Evolutionary conservation across 2,329 filamentous ascomycete species (phyloP).

Genomic region (Aspergillus flavus): DNA sequence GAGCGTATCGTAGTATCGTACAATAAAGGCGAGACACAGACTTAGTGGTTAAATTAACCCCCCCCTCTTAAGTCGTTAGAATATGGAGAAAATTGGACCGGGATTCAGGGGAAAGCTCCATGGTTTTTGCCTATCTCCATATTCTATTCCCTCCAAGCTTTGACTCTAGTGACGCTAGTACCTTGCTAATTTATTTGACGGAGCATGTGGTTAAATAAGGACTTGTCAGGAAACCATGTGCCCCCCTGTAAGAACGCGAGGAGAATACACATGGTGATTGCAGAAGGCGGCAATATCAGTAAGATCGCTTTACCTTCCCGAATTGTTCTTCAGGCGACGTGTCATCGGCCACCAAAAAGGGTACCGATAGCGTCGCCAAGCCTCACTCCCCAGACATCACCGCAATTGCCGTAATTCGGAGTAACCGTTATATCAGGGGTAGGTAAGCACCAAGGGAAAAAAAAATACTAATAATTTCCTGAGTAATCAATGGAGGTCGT

Average conservation of each 20-base stretch:
- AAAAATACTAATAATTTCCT: background rate
- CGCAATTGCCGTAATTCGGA: conserved; percentile 2
- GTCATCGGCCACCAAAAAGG: conserved; percentile 18
- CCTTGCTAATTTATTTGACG: conserved; percentile 10
- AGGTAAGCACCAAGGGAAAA: background rate
- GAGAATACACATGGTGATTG: background rate
- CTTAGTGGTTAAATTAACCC: background rate
- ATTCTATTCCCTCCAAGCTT: conserved; percentile 7
- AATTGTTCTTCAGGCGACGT: conserved; percentile 18
- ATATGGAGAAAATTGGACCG: conserved; percentile 2
- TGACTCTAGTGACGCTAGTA: conserved; percentile 15
- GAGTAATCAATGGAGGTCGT: background rate
- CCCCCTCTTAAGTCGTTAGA: background rate
- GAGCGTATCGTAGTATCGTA: background rate
- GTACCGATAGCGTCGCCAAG: conserved; percentile 11
- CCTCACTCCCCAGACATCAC: conserved; percentile 12
- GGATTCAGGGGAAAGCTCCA: background rate
- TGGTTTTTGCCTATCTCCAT: conserved; percentile 10
- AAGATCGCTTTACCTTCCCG: conserved; percentile 16
- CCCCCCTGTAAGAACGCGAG: background rate
- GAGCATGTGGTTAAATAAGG: background rate
- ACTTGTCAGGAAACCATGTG: background rate
- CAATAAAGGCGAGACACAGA: background rate
- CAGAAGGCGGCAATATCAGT: background rate
- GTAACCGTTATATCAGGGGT: conserved; percentile 6